These are phyloP conservation scores for Hortaea werneckii DNA, from an alignment of 2,329 filamentous ascomycete genomes.

Conservation along the genomic window DNA sequence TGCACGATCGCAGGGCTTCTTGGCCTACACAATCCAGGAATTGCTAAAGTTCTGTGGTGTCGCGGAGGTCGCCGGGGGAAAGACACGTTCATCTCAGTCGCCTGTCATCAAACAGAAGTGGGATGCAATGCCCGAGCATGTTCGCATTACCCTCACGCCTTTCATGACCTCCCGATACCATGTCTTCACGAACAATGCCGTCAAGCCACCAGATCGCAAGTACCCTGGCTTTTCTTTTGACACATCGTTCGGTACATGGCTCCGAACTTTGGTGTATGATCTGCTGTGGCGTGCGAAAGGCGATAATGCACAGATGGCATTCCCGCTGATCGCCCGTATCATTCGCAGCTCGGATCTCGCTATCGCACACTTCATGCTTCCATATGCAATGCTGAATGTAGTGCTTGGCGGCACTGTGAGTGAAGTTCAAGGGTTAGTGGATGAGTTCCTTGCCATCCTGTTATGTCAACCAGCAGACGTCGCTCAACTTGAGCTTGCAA, in stretches of 20 bases:
- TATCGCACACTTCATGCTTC: conserved; percentile 78
- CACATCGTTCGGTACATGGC: conserved; percentile 68
- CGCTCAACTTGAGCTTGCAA: conserved; percentile 60
- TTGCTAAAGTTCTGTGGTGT: conserved; percentile 71
- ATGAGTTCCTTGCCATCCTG: conserved; percentile 68
- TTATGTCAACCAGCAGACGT: conserved; percentile 47
- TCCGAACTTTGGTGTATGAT: conserved; percentile 70
- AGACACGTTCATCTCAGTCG: conserved; percentile 44
- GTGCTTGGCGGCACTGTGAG: conserved; percentile 60
- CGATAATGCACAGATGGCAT: conserved; percentile 63
- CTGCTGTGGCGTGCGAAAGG: conserved; percentile 70
- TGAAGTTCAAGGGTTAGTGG: conserved; percentile 55
- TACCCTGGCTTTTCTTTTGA: conserved; percentile 71
- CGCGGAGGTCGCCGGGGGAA: conserved; percentile 43
- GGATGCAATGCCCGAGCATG: conserved; percentile 63
- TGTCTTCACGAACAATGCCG: conserved; percentile 39
- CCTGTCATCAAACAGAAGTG: conserved; percentile 62
- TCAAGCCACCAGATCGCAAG: conserved; percentile 18
- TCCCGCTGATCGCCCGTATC: conserved; percentile 69
- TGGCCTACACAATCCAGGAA: conserved; percentile 92
- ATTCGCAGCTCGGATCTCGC: conserved; percentile 78
- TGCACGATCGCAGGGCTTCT: conserved; percentile 74
- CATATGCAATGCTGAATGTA: conserved; percentile 75
- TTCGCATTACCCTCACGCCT: conserved; percentile 74
- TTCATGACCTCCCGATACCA: conserved; percentile 78